Base-by-base conservation (phyloP, 2,329 filamentous ascomycete genomes). In the Trichoderma endophyticum region DNA sequence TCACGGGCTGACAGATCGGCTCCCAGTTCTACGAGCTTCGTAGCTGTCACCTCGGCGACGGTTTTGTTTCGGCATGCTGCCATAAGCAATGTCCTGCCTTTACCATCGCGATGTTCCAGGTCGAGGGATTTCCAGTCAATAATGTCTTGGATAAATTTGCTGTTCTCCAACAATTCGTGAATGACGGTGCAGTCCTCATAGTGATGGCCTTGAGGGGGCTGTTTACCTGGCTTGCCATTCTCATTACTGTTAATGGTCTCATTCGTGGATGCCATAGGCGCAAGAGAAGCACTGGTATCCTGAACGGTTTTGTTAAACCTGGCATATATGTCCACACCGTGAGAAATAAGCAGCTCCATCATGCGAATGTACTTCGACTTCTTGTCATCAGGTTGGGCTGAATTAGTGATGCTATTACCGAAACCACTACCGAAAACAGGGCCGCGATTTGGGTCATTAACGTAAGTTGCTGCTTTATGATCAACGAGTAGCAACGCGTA, bases 81-180 rank as follows among this genome's bases (percentile, higher is more conserved):
- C 7, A 75, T 76, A 7, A 80, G 74, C 5, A 79, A 64, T 12
- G 77, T 79, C 21, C 74, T 67, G 1, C 77, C 77, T 30, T 72
- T 66, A 11, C 62, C 62, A 54, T 80, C 76, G 15, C 75, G 74
- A 26, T 72, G 70, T 32, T 78, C 74, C 51, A 76, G 64, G 32
- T 80, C 74, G 2, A 78, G 30, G 3, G 56, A 60, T 14, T 12
- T 24, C 67, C 4, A 73, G 73, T 6, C 75, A 51, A 6, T 61
- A 24, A 60, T 60, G 4, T 60, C 28, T 34, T 60, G 12, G 79
- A 64, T 14, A 79, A 73, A 0, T 32, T 34, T 24, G 64, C 14
- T 75, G 18, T 2, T 56, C 59, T 3, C 72, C 59, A 79, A 18
- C 12, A 79, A 21, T 3, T 76, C 32, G 59, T 80, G 78, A 7